Evolutionary conservation across 768 basidiomycete species (phyloP), one percentile per base, ranked within the genome.

Genomic region (Termitomyces sp.): DNA sequence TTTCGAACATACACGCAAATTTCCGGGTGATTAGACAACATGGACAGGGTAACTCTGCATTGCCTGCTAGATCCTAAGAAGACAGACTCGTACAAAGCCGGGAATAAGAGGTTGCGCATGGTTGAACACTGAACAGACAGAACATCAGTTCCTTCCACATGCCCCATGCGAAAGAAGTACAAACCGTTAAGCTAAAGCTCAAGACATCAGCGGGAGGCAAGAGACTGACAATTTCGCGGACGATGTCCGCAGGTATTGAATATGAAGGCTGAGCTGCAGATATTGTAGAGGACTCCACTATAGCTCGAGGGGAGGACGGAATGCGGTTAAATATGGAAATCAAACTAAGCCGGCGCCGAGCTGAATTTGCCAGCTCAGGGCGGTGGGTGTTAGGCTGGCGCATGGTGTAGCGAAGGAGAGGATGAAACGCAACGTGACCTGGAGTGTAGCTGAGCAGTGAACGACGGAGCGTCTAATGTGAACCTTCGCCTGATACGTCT

Each of bases 61-160:
- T 74, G 69, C 22, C 66, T 65, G 58, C 75, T 77, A 6, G 80
- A 81, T 53, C 75, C 76, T 34, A 81, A 72, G 27, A 74, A 69
- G 18, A 82, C 73, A 2, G 75, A 76, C 6, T 75, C 70, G 63
- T 82, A 82, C 0, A 82, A 68, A 27, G 72, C 70, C 3, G 79
- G 78, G 34, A 74, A 58, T 34, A 77, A 68, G 24, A 77, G 60
- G 0, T 61, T 55, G 31, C 72, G 72, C 2, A 77, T 47, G 22
- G 67, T 62, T 12, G 65, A 67, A 45, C 71, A 74, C 76, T 77
- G 42, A 15, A 45, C 50, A 31, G 33, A 27, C n/a, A 42, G n/a
- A 42, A 8, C 51, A 49, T 63, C 24, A 61, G 46, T n/a, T 42
- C 27, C 18, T 39, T 51, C 16, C 46, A 12, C 18, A 24, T n/a